Evolutionary conservation across 176 grass and related monocot genomes (phyloP), one percentile per base, ranked within the genome.

Genomic region (Aegilops speltoides): DNA sequence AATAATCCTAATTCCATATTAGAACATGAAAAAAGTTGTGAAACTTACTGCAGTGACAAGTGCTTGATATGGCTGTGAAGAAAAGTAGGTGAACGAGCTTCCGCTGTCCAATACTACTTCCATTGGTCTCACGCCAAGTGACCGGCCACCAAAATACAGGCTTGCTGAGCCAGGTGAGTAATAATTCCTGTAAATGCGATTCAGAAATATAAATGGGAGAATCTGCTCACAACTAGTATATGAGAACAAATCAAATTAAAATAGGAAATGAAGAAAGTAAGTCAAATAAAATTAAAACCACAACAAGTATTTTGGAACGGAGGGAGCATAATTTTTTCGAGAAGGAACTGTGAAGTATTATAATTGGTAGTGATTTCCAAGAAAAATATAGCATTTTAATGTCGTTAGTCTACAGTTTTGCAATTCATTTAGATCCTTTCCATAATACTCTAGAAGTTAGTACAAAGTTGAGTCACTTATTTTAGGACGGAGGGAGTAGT

Each of bases 51-150:
- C 90, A 1, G 80, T 90, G 56, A 95, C 88, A 84, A 99, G 87
- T 22, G 83, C 87, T 91, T 95, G 83, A 82, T 97, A 99, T 76
- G 94, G 87, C 67, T 90, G 89, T 41, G 83, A 83, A 48, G 91
- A 82, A 60, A 99, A 99, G 83, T 99, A 99, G n/a, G 92, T 97
- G 82, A 85, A 99, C 73, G 97, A 97, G 86, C 92, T 97, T n/a
- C 94, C 97, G 24, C 92, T 99, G 69, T 99, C 94, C 38, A 97
- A 68, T 31, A 97, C 97, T 41, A 99, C 89, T 75, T 93, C 88
- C 75, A 94, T 94, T 78, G 91, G 92, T 69, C 67, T 94, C 38
- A 88, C 86, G 12, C 89, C 80, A 45, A 99, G 85, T 14, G 87
- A 76, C 56, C 38, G 86, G 1, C 79, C 76, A 14, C 82, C 97